Percentiles rank a stretch among this genome's conserved stretches.
Evolutionary conservation across 805 yeast genomes (phyloP).

Genomic region (Saccharomycopsis guyanensis): DNA sequence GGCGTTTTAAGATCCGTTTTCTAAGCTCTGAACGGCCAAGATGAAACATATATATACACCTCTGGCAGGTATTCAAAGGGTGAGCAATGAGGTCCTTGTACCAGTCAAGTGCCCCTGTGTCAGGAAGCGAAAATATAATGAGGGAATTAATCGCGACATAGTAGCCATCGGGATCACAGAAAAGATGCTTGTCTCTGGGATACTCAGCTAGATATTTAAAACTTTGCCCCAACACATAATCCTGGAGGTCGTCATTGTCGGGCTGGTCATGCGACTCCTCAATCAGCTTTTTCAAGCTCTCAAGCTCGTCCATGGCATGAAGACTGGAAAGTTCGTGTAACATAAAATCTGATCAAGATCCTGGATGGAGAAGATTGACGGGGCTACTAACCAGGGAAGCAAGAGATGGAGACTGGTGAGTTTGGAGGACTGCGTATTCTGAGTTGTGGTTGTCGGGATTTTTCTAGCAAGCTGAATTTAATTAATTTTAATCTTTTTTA

Average conservation of each 20-base stretch:
- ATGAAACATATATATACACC: conserved; percentile 49
- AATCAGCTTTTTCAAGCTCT: conserved; percentile 22
- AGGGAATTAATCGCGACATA: conserved; percentile 47
- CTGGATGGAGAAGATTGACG: no score
- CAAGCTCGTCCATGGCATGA: not conserved
- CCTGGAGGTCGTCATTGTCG: conserved; percentile 30
- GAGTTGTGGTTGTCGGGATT: no score
- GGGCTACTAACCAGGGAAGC: no score
- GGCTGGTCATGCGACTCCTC: conserved; percentile 29
- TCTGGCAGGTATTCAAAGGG: conserved; percentile 40
- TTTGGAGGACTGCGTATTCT: no score
- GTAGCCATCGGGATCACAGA: conserved; percentile 44
- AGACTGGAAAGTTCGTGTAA: no score
- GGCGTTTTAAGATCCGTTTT: conserved; percentile 41
- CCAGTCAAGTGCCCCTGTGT: conserved; percentile 38
- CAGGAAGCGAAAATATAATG: conserved; percentile 54
- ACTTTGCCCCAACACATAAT: conserved; percentile 32
- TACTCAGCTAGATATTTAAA: conserved; percentile 28
- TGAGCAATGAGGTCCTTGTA: conserved; percentile 33
- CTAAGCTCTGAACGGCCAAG: conserved; percentile 44
- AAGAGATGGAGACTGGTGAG: no score
- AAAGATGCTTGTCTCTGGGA: conserved; percentile 37
- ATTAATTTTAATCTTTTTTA: no score
- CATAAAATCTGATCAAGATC: no score
- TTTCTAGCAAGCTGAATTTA: no score